Base-by-base conservation (phyloP, 2,329 filamentous ascomycete genomes). In the Aspergillus neoniger region DNA sequence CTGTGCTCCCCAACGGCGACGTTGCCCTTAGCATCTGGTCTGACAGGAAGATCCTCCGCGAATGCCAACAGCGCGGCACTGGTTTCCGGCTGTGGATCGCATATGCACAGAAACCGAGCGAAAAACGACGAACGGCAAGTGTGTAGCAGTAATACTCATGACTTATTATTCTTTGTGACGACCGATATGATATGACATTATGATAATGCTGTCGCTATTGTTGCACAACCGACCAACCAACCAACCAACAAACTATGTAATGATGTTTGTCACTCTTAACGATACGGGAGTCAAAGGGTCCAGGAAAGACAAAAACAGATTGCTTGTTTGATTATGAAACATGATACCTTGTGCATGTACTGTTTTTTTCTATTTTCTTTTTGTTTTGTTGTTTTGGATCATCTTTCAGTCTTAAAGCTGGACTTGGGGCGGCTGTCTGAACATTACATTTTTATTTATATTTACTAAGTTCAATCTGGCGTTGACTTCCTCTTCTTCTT, bases 51-150 rank as follows among this genome's bases (percentile, higher is more conserved):
- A 78, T 98, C 28, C 80, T 98, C 50, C 81, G 86, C 15, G 95
- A 99, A 78, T 97, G 93, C 70, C 91, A 96, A 77, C 88, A 90
- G 74, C 88, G 90, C 73, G 88, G 90, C 14, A 96, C 93, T 0
- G 96, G 90, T 64, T 88, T 98, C 75, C 92, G 94, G 75, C 83
- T 98, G 69, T 87, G 96, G 75, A 93, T 98, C 60, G 96, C 92
- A 67, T 92, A 96, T 73, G 93, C 92, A 15, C 90, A 94, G 70
- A 91, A 94, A 62, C 92, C 92, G 5, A 79, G 77, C 55, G 76
- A 79, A 62, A 76, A 73, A 56, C 71, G 78, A 59, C 71, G 79
- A 61, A 81, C 79, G 1, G 77, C 78, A 49, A 81, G 79, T 65
- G 76, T 79, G 32, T 79, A 66, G 49, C 41, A 36, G 38, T 23